Base-by-base conservation (phyloP, 2,329 filamentous ascomycete species). In the Claviceps capensis region DNA sequence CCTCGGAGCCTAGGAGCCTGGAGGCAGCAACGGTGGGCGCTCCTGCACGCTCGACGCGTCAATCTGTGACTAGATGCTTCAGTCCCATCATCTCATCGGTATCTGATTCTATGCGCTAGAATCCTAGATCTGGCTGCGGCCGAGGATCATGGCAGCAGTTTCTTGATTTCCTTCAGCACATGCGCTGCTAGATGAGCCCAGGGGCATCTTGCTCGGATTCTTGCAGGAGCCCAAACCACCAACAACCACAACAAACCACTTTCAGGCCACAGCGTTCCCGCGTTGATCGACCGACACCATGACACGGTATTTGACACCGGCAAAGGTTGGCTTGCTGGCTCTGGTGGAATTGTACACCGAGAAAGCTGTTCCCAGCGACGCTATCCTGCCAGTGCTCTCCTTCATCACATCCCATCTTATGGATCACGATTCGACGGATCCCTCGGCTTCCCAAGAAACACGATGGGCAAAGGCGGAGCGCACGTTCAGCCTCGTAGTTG, bases 291-390 rank as follows among this genome's bases (percentile, higher is more conserved):
- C 14, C 9, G 30, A n/a, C 14, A 55, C 14, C 50, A 94, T 91
- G 84, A 78, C 84, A 60, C 85, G 86, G 53, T 95, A 85, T 66
- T 76, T 97, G 46, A 95, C 87, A n/a, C 87, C 91, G 13, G 83
- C 88, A 59, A 95, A 93, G 65, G 79, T 97, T 58, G 84, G 85
- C 62, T 76, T 96, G 23, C 77, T 97, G 52, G 80, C 82, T 51
- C 78, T 98, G 50, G 78, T 93, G 50, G 81, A 88, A 60, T 75
- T 96, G 51, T 97, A 98, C 67, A 80, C 81, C 40, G 82, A 86
- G 57, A 82, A 81, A 22, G 72, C 76, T 2, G 76, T 90, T 16
- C 83, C 85, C 2, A 81, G 78, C 54, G 74, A 78, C 48, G 82
- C 85, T n/a, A 82, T 83, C 23, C 77, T 91, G 44, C 77, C 85